These are phyloP conservation scores for Lentinula aciculospora DNA, from an alignment of 768 basidiomycete genomes.

Conservation along the genomic window DNA sequence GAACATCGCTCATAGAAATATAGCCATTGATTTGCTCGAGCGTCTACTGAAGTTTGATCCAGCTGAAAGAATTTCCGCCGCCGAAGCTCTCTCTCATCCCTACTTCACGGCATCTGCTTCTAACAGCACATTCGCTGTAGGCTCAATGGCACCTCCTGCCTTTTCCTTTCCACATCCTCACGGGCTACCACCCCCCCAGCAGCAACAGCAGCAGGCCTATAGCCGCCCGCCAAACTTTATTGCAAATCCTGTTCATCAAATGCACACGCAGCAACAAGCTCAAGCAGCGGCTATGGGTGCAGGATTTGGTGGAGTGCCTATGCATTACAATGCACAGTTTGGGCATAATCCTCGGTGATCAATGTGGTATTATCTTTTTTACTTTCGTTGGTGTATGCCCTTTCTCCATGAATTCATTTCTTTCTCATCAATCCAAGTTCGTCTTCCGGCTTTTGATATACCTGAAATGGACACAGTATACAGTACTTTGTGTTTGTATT, in stretches of 20 bases:
- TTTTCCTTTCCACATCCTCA: constrained; percentile 69
- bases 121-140: constrained; percentile 35
- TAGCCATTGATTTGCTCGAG: constrained; percentile 91
- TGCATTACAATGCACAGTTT: constrained; percentile 2
- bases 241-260: constrained; percentile 1
- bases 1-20: constrained; percentile 12
- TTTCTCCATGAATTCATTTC: neutral
- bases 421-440: too few relatives aligned
- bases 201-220: constrained; percentile 35
- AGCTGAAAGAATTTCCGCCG: constrained; percentile 82
- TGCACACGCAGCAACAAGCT: neutral
- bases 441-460: neutral
- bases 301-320: constrained; percentile 1
- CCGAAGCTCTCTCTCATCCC: constrained; percentile 86
- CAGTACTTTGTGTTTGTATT: neutral
- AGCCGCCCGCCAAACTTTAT: constrained; percentile 2
- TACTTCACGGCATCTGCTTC: constrained; percentile 70
- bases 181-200: constrained; percentile 36
- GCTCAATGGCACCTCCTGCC: constrained; percentile 61
- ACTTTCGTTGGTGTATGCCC: neutral
- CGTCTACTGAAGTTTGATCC: constrained; percentile 96
- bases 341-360: constrained; percentile 7
- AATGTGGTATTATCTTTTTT: neutral
- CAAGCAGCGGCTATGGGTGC: neutral
- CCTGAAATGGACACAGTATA: neutral